Evolutionary conservation across 768 basidiomycete species (phyloP).

Genomic region (Imleria badia): DNA sequence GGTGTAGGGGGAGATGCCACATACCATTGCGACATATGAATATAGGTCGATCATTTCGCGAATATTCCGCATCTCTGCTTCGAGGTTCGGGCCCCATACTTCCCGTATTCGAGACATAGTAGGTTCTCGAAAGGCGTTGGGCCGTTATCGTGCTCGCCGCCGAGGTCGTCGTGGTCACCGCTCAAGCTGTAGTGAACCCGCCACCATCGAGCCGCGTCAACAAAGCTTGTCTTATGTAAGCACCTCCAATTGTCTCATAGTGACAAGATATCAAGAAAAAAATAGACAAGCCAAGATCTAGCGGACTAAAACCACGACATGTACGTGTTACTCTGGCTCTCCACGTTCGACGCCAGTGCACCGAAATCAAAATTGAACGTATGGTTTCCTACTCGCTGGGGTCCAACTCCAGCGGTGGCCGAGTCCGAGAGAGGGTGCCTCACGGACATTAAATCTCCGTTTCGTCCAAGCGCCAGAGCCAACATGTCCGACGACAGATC

Average conservation of each 20-base stretch:
- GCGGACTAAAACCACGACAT: constrained; percentile 63
- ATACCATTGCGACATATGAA: constrained; percentile 94
- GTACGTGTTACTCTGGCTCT: constrained; percentile 55
- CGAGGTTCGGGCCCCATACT: constrained; percentile 94
- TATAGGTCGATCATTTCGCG: constrained; percentile 86
- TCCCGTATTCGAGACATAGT: constrained; percentile 84
- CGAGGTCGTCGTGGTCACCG: constrained; percentile 22
- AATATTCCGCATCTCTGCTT: constrained; percentile 86
- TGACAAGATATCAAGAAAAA: constrained; percentile 17
- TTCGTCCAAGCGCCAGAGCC: constrained; percentile 29
- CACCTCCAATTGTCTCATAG: constrained; percentile 7
- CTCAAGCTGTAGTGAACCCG: constrained; percentile 9
- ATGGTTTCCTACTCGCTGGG: constrained; percentile 48
- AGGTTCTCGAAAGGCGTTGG: constrained; percentile 2
- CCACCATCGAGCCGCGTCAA: constrained; percentile 20
- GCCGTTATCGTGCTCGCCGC: constrained; percentile 2
- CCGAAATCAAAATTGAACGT: constrained; percentile 65
- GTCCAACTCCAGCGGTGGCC: constrained; percentile 21
- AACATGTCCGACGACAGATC: constrained; percentile 36
- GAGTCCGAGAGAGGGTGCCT: constrained; percentile 20
- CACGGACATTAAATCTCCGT: constrained; percentile 26
- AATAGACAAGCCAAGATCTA: constrained; percentile 11
- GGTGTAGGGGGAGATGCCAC: constrained; percentile 24
- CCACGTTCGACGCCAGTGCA: constrained; percentile 51
- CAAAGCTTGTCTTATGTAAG: constrained; percentile 28